Percentiles rank a stretch among this genome's conserved stretches.
These are phyloP conservation scores for Populus hybrid DNA, from an alignment of 441 rosid genomes.

Conservation along the genomic window DNA sequence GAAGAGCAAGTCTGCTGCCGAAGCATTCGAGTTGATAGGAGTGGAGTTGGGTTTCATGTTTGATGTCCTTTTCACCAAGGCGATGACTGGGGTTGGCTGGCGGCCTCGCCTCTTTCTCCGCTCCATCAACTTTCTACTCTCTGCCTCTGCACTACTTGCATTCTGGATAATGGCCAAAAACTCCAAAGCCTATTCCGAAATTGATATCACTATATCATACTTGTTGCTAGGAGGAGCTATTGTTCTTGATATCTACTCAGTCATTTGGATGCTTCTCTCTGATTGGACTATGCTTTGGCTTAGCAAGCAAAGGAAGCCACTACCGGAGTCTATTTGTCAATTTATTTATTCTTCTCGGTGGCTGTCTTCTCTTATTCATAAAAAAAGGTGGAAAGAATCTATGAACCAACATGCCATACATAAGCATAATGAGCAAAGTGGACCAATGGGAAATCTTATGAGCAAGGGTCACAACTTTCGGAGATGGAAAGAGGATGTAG, in stretches of 20 bases:
- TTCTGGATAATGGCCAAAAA: background rate
- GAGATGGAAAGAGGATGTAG: background rate
- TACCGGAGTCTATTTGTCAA: too few relatives aligned
- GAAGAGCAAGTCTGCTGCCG: background rate
- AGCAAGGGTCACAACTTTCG: background rate
- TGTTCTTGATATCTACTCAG: background rate
- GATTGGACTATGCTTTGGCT: background rate
- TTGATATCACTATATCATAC: background rate
- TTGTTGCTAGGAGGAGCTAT: background rate
- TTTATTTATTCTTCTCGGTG: too few relatives aligned
- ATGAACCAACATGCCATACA: background rate
- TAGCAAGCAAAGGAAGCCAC: background rate
- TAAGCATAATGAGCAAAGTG: background rate
- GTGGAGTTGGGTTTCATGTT: conserved; percentile 13
- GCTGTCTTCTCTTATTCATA: background rate
- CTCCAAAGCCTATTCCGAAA: background rate
- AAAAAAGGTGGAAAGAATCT: background rate
- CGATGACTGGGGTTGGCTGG: background rate
- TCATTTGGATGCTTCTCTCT: background rate
- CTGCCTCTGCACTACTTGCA: background rate
- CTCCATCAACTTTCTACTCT: background rate
- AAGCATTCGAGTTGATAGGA: conserved; percentile 8
- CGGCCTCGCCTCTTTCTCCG: background rate
- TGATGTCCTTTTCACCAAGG: conserved; percentile 12
- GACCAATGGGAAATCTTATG: background rate